phyloP scores from a whole-genome alignment of 1,284 basidiomycete species.

The Malassezia slooffiae region DNA sequence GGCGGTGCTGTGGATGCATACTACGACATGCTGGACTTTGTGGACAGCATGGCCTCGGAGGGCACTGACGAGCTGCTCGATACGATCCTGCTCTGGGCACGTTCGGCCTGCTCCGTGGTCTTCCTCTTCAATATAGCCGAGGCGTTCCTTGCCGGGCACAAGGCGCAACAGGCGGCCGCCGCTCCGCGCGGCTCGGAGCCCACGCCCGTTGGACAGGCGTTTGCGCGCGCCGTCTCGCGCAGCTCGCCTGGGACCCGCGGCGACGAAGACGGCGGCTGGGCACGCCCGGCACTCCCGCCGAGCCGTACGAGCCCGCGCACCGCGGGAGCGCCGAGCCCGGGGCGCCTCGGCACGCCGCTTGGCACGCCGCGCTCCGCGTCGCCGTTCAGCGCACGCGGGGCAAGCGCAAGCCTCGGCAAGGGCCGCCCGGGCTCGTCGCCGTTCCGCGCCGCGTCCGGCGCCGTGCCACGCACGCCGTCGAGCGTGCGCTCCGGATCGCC shows the following conservation, averaged over 20 bases:
- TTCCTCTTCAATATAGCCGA: conserved; percentile 10
- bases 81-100: conserved; percentile 8
- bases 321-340: no score
- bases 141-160: neutral
- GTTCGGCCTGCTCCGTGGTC: conserved; percentile 7
- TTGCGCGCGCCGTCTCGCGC: conserved; percentile 11
- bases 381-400: no score
- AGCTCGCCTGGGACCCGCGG: conserved; percentile 3
- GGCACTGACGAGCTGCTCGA: conserved; percentile 13
- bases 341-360: no score
- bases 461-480: neutral
- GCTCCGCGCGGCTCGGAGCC: neutral
- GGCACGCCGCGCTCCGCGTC: no score
- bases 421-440: conserved; percentile 1
- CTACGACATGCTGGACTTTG: conserved; percentile 3
- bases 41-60: neutral
- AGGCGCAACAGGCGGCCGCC: neutral
- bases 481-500: neutral
- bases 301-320: no score
- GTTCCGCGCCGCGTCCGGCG: neutral
- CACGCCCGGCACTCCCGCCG: no score
- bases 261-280: no score
- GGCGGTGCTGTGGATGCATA: conserved; percentile 6
- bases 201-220: conserved; percentile 7
- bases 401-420: no score